Percentiles rank a stretch among this genome's conserved stretches.
These are phyloP conservation scores for Populus hybrid DNA, from an alignment of 441 rosid genomes.

Conservation along the genomic window DNA sequence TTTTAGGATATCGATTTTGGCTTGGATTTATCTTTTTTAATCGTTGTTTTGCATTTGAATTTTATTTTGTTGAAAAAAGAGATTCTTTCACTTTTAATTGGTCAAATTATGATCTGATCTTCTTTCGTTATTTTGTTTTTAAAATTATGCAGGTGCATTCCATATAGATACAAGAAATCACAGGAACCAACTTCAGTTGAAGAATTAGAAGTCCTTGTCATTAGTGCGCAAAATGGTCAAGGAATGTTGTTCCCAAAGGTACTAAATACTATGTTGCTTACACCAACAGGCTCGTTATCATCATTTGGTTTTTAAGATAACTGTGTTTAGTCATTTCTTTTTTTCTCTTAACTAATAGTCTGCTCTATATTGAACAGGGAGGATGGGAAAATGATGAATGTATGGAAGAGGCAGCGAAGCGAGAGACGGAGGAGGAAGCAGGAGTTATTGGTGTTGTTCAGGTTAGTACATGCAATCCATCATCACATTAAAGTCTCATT, in stretches of 20 bases:
- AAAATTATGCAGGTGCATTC: conserved; percentile 50
- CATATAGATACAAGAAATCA: conserved; percentile 48
- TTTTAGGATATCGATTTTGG: neutral
- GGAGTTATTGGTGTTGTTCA: conserved; percentile 60
- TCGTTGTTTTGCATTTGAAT: neutral
- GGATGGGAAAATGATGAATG: conserved; percentile 79
- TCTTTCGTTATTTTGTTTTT: neutral
- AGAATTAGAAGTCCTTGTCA: conserved; percentile 56
- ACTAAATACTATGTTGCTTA: neutral
- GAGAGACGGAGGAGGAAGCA: conserved; percentile 71
- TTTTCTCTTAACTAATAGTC: neutral
- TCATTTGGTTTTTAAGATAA: neutral
- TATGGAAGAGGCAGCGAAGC: conserved; percentile 53
- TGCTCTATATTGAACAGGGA: conserved; percentile 31
- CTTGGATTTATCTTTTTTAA: too few species aligned
- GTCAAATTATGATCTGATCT: neutral
- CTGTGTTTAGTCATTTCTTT: neutral
- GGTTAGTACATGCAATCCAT: conserved; percentile 27
- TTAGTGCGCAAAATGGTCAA: conserved; percentile 63
- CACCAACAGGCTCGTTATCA: neutral
- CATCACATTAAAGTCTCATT: neutral
- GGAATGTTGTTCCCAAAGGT: conserved; percentile 70
- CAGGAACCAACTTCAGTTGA: conserved; percentile 15
- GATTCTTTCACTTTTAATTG: neutral
- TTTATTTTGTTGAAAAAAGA: neutral